Percentiles rank a stretch among this genome's conserved stretches.
phyloP scores from a whole-genome alignment of 768 basidiomycete genomes.

The Lyophyllum decastes region DNA sequence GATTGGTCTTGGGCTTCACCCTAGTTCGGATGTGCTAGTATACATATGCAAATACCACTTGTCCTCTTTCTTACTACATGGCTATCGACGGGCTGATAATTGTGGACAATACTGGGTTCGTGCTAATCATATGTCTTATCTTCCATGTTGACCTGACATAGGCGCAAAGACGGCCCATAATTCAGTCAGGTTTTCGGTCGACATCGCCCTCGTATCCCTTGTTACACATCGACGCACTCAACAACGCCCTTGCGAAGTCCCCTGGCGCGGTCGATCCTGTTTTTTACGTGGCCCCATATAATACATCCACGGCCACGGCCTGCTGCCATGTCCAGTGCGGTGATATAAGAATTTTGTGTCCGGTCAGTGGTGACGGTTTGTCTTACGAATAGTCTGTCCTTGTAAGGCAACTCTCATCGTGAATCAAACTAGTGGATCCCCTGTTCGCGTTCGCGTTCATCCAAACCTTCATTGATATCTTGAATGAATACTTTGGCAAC shows the following conservation, averaged over 20 bases:
- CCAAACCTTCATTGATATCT: slow-evolving; percentile 79
- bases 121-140: slow-evolving; percentile 16
- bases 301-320: slow-evolving; percentile 57
- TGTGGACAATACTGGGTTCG: slow-evolving; percentile 73
- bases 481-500: slow-evolving; percentile 87
- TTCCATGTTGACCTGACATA: slow-evolving; percentile 19
- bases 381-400: slow-evolving; percentile 6
- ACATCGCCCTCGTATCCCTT: slow-evolving; percentile 78
- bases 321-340: slow-evolving; percentile 82
- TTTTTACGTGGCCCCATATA: slow-evolving; percentile 59
- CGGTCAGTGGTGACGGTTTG: slow-evolving; percentile 84
- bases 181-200: slow-evolving; percentile 87
- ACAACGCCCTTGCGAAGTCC: slow-evolving; percentile 66
- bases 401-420: slow-evolving; percentile 1
- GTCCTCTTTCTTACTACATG: slow-evolving; percentile 38
- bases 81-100: slow-evolving; percentile 83
- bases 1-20: slow-evolving; percentile 80
- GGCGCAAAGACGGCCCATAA: slow-evolving; percentile 65
- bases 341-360: slow-evolving; percentile 77
- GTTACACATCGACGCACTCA: slow-evolving; percentile 84
- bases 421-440: slow-evolving; percentile 68
- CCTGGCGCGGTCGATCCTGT: slow-evolving; percentile 68
- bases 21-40: slow-evolving; percentile 2
- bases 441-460: slow-evolving; percentile 88
- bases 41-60: slow-evolving; percentile 13